phyloP scores from a whole-genome alignment of 495 filamentous ascomycete genomes.

The Venustampulla echinocandica region DNA sequence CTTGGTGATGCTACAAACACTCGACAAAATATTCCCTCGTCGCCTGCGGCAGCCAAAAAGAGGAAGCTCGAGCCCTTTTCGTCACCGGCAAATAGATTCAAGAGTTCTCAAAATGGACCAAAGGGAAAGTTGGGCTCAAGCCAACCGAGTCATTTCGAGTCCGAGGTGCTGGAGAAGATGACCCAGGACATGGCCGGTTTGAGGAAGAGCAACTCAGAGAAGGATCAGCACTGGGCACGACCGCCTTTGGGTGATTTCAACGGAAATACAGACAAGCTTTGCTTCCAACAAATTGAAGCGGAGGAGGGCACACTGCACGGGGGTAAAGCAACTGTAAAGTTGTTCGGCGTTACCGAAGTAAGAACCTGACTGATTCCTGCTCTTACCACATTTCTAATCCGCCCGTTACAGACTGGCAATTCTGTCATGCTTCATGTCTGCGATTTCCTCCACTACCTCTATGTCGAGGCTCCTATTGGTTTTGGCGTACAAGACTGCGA shows the following conservation, averaged over 20 bases:
- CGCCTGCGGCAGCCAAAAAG: conserved; percentile 52
- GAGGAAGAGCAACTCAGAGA: conserved; percentile 78
- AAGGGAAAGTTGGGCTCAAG: conserved; percentile 62
- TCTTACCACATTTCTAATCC: background rate
- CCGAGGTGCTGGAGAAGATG: conserved; percentile 87
- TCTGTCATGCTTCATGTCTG: conserved; percentile 93
- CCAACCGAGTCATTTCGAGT: conserved; percentile 84
- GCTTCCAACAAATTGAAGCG: conserved; percentile 91
- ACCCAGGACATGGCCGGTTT: conserved; percentile 82
- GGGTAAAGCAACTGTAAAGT: conserved; percentile 65
- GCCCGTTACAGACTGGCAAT: conserved; percentile 54
- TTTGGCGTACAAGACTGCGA: conserved; percentile 73
- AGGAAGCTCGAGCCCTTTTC: conserved; percentile 58
- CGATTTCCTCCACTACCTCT: conserved; percentile 93
- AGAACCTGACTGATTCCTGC: conserved; percentile 5
- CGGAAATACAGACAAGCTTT: conserved; percentile 59
- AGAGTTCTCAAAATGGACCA: conserved; percentile 48
- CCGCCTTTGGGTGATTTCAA: conserved; percentile 68
- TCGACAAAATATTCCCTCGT: conserved; percentile 35
- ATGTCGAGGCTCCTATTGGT: conserved; percentile 75
- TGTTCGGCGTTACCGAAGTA: conserved; percentile 97
- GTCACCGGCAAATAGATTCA: conserved; percentile 45
- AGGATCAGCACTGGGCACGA: conserved; percentile 88
- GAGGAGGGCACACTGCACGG: conserved; percentile 76
- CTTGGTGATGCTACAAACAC: conserved; percentile 41